Evolutionary conservation across 2,329 filamentous ascomycete species (phyloP).

Genomic region (Lasiodiplodia gonubiensis): DNA sequence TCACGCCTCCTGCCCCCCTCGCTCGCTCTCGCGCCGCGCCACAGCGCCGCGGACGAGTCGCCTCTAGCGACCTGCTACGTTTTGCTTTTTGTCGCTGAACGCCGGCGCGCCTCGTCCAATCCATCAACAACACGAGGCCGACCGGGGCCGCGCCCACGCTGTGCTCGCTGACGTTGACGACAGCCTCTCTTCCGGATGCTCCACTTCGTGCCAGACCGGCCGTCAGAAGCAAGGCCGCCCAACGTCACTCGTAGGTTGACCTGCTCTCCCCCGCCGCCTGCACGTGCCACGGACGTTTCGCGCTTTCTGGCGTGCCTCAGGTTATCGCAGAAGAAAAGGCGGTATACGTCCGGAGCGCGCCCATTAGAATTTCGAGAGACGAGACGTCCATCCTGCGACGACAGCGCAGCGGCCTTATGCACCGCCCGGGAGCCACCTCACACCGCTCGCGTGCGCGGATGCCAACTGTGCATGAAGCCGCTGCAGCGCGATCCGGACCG

Average conservation of each 20-base stretch:
- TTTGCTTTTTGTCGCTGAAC: constrained; percentile 27
- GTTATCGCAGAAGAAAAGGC: constrained; percentile 18
- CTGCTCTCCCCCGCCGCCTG: background rate
- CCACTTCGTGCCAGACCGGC: constrained; percentile 17
- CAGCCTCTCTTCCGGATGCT: constrained; percentile 7
- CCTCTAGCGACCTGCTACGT: constrained; percentile 21
- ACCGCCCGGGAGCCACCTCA: constrained; percentile 23
- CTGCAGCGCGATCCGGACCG: constrained; percentile 24
- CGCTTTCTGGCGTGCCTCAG: constrained; percentile 24
- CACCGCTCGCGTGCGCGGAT: constrained; percentile 26
- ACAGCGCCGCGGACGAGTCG: constrained; percentile 18
- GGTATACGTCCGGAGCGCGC: constrained; percentile 22
- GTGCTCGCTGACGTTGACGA: constrained; percentile 22
- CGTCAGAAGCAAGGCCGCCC: constrained; percentile 19
- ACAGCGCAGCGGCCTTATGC: constrained; percentile 27
- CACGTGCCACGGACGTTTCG: constrained; percentile 27
- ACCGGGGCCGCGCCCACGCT: constrained; percentile 20
- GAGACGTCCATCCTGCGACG: constrained; percentile 10
- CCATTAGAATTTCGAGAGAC: constrained; percentile 7
- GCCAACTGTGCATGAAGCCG: constrained; percentile 19
- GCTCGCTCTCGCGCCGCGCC: constrained; percentile 15
- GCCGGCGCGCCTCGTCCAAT: constrained; percentile 27
- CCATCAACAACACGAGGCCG: constrained; percentile 28
- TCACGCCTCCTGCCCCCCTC: constrained; percentile 19
- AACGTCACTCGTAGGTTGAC: constrained; percentile 24